Evolutionary conservation across 1,139 yeast genomes (phyloP), one percentile per base, ranked within the genome.

Genomic region (Magnusiomyces tetraspermus): DNA sequence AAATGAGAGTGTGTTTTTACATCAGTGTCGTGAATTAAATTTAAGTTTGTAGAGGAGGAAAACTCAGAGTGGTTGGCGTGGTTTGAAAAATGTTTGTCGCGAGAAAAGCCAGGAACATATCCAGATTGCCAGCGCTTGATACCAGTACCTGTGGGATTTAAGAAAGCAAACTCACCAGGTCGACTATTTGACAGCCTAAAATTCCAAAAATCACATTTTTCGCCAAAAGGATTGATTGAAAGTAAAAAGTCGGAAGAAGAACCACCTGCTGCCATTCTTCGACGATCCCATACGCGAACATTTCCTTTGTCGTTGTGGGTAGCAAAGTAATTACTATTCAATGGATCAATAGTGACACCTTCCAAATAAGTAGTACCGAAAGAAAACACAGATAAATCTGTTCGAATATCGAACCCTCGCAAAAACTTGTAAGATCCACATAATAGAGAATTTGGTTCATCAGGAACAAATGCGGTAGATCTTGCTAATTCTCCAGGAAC

Each of bases 81-180:
- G n/a, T 10, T 15, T 4, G 31, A 5, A 13, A 13, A 28, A n/a
- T 36, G 49, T 37, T 21, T 28, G 15, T 19, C 49, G n/a, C 41
- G 55, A 15, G 50, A 52, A 13, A 36, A 10, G 8, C 15, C 40
- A 0, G 83, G 87, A 0, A 79, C 80, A 0, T 68, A 63, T 0
- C 92, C 94, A 1, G 85, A 76, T 58, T 83, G 81, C 96, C 96
- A 89, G 60, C 96, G 72, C 58, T 95, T 75, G 30, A 88, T 79
- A 51, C 82, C 70, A 53, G 83, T 85, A 15, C 96, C 95, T 58
- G 82, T 82, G 64, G 85, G 86, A 23, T 23, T 22, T 1, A 89
- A 75, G 0, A 92, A 84, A 0, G 95, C 77, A 64, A 89, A 82
- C 65, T 89, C 96, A 17, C 87, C 85, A 40, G 74, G 71, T 51